Evolutionary conservation across 140 eudicot species (phyloP).

Genomic region (Bidens hawaiensis): DNA sequence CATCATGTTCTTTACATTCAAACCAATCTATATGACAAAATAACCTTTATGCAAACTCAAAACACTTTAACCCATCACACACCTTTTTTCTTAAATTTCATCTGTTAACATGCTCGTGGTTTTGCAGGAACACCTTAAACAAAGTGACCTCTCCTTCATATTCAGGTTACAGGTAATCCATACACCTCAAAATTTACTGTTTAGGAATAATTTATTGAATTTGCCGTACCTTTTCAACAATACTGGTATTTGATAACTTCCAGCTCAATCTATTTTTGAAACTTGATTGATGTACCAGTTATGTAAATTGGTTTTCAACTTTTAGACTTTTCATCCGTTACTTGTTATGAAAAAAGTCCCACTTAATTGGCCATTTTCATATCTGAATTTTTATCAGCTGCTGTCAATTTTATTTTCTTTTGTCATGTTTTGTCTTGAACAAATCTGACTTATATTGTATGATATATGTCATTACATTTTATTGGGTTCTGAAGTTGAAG

Average conservation of each 20-base stretch:
- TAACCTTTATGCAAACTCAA: background rate
- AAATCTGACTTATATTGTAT: conserved; percentile 8
- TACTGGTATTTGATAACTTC: conserved; percentile 4
- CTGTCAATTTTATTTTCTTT: conserved; percentile 4
- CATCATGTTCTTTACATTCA: background rate
- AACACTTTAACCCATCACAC: background rate
- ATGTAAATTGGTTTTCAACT: background rate
- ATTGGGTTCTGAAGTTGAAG: conserved; percentile 12
- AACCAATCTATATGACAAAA: background rate
- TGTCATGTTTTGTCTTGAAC: background rate
- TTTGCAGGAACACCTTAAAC: conserved; percentile 91
- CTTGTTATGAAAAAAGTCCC: conserved; percentile 2
- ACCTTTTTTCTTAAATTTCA: background rate
- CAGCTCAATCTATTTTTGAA: conserved; percentile 1
- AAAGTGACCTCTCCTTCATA: conserved; percentile 82
- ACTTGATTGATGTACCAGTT: conserved; percentile 1
- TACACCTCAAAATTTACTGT: conserved; percentile 1
- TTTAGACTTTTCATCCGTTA: background rate
- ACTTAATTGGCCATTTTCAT: background rate
- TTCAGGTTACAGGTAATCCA: conserved; percentile 87
- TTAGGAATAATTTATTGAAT: background rate
- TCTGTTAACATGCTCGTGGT: conserved; percentile 18
- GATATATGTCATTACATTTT: conserved; percentile 3
- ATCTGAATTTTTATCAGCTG: background rate
- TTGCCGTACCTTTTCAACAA: background rate